Evolutionary conservation across 768 basidiomycete genomes (phyloP), one percentile per base, ranked within the genome.

Genomic region (Suillus fuscotomentosus): DNA sequence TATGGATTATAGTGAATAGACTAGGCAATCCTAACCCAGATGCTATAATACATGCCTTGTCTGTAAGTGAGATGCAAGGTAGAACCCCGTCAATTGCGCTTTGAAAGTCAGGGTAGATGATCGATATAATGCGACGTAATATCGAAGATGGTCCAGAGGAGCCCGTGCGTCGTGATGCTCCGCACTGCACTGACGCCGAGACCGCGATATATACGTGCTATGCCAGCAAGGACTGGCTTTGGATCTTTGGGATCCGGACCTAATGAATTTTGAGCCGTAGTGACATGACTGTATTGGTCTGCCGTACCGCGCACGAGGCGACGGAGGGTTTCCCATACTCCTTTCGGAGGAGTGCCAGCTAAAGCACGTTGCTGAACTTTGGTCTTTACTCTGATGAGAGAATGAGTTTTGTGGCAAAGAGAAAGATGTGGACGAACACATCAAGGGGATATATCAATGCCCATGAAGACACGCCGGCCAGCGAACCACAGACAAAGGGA

Each of bases 141-240:
- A 79, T 97, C 95, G 74, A 95, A 95, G 66, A 97, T 82, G 9
- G 95, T 97, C 95, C 95, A 97, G 60, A 96, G 81, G 45, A 97
- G 81, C 24, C 96, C 96, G 68, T 97, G 96, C 8, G 95, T 97
- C 39, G 95, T 92, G 71, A 97, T 90, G 70, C 92, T 95, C 60
- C 97, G 87, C 60, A 93, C 75, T 47, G 96, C 96, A 66, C 94
- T 97, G 67, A 99, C 92, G 62, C 96, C 94, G 60, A 98, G 86
- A 61, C 97, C 97, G 65, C 91, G 89, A 75, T 99, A 99, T 68
- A 99, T 87, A 43, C 95, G 83, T 41, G 88, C 82, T 54, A 97
- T 78, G 31, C 97, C 97, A 51, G 82, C 83, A 7, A 92, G 75
- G 11, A 95, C 78, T 7, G 91, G 84, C 75, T 90, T 91, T 24